Base-by-base conservation (phyloP, 108 stramenopile species). In the Nitzschia inconspicua region DNA sequence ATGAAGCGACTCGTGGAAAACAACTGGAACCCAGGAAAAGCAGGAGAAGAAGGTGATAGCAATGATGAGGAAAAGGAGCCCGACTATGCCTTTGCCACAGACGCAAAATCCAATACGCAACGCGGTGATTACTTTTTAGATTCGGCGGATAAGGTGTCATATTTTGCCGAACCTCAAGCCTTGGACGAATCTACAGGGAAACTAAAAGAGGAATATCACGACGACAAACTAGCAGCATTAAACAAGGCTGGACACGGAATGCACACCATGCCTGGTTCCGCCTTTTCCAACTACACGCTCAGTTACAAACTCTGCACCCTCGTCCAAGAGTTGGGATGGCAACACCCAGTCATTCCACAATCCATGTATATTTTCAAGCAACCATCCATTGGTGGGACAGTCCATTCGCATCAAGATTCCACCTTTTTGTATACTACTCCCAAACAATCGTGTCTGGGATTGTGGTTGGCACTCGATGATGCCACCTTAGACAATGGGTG, bases 331-430 rank as follows among this genome's bases (percentile, higher is more conserved):
- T 62, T 96, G 61, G 92, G 93, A 27, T 93, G 86, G 80, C 58
- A 63, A 11, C 83, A 93, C 64, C 94, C 96, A 0, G 76, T 90
- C 2, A 76, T 97, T 0, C 94, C 96, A 1, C 96, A 97, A 66
- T 67, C 63, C 41, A 97, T 97, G 96, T 97, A 97, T 66, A 97
- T 97, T 52, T 92, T 95, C 78, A 97, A 97, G 67, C 85, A 93
- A 54, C 77, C 88, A 1, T 28, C 56, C 8, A 77, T 84, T 2
- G 93, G 96, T 14, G 93, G 91, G 39, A 86, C 88, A 30, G 94
- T 97, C 0, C 87, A 91, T 36, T 75, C 81, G 20, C 96, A 97
- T 73, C 96, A 97, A 60, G 96, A 97, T 63, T 90, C 91, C 7
- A 93, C 94, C 0, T 97, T 97, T 65, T 78, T 97, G 36, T 83